Conservation (phyloP, 2,329 filamentous ascomycete species). For the Tetracladium maxilliforme region DNA sequence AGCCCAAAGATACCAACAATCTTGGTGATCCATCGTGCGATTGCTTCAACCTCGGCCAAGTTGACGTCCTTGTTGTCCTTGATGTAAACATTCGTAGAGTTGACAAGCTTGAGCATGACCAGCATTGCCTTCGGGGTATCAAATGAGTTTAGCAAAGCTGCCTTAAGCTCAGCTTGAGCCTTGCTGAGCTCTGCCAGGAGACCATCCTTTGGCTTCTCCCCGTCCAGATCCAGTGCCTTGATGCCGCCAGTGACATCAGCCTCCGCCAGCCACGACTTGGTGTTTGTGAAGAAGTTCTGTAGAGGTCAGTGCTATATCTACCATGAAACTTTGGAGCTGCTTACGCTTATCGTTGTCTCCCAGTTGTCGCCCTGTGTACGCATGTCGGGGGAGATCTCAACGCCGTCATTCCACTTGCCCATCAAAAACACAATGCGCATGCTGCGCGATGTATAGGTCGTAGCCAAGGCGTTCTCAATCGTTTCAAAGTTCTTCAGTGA, state of each 20-base stretch:
- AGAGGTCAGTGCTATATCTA: slow-evolving; percentile 1
- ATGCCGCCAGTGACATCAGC: slow-evolving; percentile 15
- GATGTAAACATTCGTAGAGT: slow-evolving; percentile 54
- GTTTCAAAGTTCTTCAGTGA: slow-evolving; percentile 93
- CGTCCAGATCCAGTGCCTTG: slow-evolving; percentile 10
- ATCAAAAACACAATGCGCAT: slow-evolving; percentile 79
- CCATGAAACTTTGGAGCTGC: slow-evolving; percentile 8
- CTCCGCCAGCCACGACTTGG: slow-evolving; percentile 36
- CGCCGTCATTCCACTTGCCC: slow-evolving; percentile 78
- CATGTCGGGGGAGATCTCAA: slow-evolving; percentile 81
- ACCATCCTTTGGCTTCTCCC: slow-evolving; percentile 30
- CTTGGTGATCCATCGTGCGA: slow-evolving; percentile 69
- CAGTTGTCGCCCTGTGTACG: slow-evolving; percentile 59
- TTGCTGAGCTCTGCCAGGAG: slow-evolving; percentile 32
- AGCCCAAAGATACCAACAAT: slow-evolving; percentile 79
- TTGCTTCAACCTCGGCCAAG: slow-evolving; percentile 30
- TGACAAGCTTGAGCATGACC: slow-evolving; percentile 63
- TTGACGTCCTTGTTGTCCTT: slow-evolving; percentile 29
- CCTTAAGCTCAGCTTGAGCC: slow-evolving; percentile 36
- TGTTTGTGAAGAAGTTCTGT: slow-evolving; percentile 43
- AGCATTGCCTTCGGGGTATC: slow-evolving; percentile 72
- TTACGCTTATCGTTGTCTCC: slow-evolving; percentile 62
- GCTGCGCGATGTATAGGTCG: slow-evolving; percentile 59
- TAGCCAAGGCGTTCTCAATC: slow-evolving; percentile 65
- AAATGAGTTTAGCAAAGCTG: slow-evolving; percentile 68